Conservation (phyloP, 2,329 filamentous ascomycete species). For the Neocatenulostroma microsporum region DNA sequence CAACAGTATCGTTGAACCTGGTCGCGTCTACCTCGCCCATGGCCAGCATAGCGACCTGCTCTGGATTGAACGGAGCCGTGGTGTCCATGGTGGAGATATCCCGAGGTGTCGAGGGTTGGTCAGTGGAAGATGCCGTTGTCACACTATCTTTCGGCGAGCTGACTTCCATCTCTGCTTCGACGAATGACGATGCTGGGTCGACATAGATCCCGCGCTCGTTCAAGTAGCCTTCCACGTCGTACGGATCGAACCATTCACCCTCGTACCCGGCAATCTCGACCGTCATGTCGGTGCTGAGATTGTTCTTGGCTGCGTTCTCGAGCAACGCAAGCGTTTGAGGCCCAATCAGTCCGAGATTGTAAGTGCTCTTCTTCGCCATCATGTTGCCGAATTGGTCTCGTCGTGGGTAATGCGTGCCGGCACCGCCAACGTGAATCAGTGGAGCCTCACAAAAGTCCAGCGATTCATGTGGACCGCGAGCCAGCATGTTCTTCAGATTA, state of each 20-base stretch:
- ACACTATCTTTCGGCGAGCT: constrained; percentile 1
- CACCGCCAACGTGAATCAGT: constrained; percentile 58
- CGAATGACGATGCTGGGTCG: constrained; percentile 48
- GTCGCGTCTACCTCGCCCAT: background rate
- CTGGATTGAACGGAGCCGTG: background rate
- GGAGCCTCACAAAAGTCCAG: constrained; percentile 54
- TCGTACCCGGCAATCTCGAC: constrained; percentile 56
- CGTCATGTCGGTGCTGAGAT: constrained; percentile 24
- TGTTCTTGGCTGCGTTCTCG: constrained; percentile 19
- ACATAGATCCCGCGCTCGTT: constrained; percentile 56
- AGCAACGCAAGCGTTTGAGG: constrained; percentile 23
- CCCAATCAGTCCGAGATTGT: constrained; percentile 24
- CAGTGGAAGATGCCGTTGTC: constrained; percentile 4
- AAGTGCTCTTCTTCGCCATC: constrained; percentile 33
- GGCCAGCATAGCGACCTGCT: no score
- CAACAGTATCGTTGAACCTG: constrained; percentile 9
- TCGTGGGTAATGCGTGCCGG: constrained; percentile 55
- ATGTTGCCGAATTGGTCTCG: constrained; percentile 49
- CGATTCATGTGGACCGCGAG: constrained; percentile 36
- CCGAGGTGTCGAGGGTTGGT: no score
- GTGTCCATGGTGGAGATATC: background rate
- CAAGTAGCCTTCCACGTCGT: constrained; percentile 70
- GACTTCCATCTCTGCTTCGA: constrained; percentile 50
- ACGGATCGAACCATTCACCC: constrained; percentile 67
- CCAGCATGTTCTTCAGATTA: constrained; percentile 35